Conservation (phyloP, 805 yeast species). For the Maudiozyma barnettii region DNA sequence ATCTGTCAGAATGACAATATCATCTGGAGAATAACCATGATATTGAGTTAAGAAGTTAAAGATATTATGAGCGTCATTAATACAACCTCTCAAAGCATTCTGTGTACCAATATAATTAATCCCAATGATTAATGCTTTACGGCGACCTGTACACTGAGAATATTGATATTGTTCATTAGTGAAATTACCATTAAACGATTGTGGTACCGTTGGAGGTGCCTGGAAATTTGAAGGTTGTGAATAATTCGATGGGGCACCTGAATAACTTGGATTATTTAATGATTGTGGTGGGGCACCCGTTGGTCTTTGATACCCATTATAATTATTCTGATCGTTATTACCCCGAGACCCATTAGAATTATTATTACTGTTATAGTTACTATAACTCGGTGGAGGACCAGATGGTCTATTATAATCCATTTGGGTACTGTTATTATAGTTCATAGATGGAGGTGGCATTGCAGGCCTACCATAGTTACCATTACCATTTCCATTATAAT, state of each 20-base stretch:
- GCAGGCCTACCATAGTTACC: background rate
- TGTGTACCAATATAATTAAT: slow-evolving; percentile 63
- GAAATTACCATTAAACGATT: slow-evolving; percentile 4
- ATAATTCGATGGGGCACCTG: slow-evolving; percentile 7
- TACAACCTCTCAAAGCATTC: slow-evolving; percentile 63
- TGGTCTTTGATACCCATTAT: background rate
- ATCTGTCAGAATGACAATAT: slow-evolving; percentile 53
- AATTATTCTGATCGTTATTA: background rate
- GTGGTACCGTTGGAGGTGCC: slow-evolving; percentile 8
- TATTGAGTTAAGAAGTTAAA: slow-evolving; percentile 33
- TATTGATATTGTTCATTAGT: slow-evolving; percentile 25
- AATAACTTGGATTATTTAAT: slow-evolving; percentile 1
- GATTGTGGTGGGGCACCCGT: slow-evolving; percentile 3
- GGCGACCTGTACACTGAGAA: slow-evolving; percentile 60
- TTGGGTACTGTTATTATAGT: background rate
- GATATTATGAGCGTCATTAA: slow-evolving; percentile 62
- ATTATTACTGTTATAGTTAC: background rate
- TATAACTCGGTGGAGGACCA: slow-evolving; percentile 9
- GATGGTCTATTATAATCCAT: slow-evolving; percentile 7
- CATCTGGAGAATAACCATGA: slow-evolving; percentile 43
- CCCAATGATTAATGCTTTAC: slow-evolving; percentile 70
- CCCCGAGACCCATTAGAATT: too few species aligned
- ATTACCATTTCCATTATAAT: background rate
- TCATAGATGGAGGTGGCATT: background rate
- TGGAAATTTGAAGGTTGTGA: slow-evolving; percentile 7